Base-by-base conservation (phyloP, 1,139 yeast genomes). In the Lizanozyma gosingica region DNA sequence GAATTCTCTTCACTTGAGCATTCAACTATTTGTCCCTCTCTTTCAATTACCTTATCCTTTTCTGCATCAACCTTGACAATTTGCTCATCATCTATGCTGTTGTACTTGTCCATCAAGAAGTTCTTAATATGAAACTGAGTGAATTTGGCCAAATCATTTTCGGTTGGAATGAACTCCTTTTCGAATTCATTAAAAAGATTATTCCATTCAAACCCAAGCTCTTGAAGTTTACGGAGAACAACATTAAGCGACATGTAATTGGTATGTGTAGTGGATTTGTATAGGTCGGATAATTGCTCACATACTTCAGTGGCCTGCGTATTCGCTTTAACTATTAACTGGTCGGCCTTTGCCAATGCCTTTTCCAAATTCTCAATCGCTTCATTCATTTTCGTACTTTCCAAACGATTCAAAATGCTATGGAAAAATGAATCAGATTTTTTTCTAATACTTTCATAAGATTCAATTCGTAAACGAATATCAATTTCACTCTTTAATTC, bases 161-260 rank as follows among this genome's bases (percentile, higher is more conserved):
- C 98, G 14, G 95, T 80, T 0, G 97, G 97, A 45, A 92, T 73
- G 54, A 74, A 92, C 22, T 70, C 71, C 40, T 73, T 73, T 47
- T 86, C 97, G 61, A 92, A 88, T n/a, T 79, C 85, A 37, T 77
- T 73, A 54, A 94, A 88, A 44, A 84, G 95, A 18, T 63, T 56
- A 59, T 92, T 96, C 98, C 98, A 94, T 38, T 68, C 73, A 17
- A 87, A 90, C 3, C 94, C 94, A 39, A 81, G 65, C 45, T 83
- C 90, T 53, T 92, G 97, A 18, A 92, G 69, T 37, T 74, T 74
- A 49, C 94, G 65, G 17, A 87, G 62, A 2, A 84, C 74, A 0
- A 76, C 65, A 54, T 94, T 92, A 51, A 94, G 62, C 8, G 79
- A 73, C 37, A 92, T 60, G 55, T 83, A 83, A 36, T 79, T 80